Evolutionary conservation across 2,329 filamentous ascomycete genomes (phyloP).

Genomic region (Fusarium hostae): DNA sequence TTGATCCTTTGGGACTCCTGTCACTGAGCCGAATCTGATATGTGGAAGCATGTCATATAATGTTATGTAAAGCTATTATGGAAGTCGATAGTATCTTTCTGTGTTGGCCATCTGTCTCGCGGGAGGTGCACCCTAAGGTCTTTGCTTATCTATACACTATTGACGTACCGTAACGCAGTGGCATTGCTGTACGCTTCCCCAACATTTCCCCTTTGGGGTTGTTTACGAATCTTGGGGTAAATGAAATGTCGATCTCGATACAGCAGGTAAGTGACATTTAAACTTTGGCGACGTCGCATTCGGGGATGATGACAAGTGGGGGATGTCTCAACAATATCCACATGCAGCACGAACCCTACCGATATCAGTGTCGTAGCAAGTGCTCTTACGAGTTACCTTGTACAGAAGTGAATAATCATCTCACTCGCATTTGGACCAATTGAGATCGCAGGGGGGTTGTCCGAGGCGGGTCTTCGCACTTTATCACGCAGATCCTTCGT

Average conservation of each 20-base stretch:
- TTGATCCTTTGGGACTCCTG: background rate
- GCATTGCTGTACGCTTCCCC: background rate
- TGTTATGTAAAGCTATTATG: accelerated
- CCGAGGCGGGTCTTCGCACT: background rate
- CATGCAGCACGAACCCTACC: background rate
- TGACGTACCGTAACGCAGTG: background rate
- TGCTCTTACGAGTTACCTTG: background rate
- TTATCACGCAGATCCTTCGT: background rate
- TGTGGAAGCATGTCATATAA: too few species aligned
- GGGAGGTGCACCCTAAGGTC: accelerated
- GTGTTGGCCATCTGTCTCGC: accelerated
- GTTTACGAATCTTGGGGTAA: background rate
- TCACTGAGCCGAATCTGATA: background rate
- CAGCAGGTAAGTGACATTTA: background rate
- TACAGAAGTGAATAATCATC: accelerated
- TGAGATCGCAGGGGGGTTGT: background rate
- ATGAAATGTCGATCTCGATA: background rate
- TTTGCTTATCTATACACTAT: background rate
- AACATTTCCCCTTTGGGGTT: background rate
- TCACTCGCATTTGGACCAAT: background rate
- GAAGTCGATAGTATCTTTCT: too few species aligned
- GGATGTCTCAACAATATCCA: background rate
- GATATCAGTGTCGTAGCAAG: background rate
- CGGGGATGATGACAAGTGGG: background rate
- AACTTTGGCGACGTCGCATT: background rate